Evolutionary conservation across 2,329 filamentous ascomycete species (phyloP).

Genomic region (Raffaelea albimanens): DNA sequence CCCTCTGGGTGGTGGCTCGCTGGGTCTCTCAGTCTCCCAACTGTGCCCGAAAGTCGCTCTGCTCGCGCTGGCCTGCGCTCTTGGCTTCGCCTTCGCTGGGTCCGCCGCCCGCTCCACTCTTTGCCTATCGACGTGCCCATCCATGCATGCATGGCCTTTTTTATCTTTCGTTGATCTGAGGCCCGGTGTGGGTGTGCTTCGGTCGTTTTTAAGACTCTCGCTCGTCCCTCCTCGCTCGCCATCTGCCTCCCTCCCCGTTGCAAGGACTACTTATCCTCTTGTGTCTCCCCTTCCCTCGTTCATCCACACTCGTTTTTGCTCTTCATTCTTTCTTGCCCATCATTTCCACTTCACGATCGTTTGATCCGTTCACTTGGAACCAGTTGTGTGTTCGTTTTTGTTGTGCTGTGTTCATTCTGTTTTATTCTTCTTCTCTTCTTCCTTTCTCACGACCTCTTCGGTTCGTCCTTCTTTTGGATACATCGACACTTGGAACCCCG

Average conservation of each 20-base stretch:
- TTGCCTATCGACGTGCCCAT: slow-evolving; percentile 26
- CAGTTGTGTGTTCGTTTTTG: slow-evolving; percentile 27
- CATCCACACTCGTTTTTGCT: slow-evolving; percentile 25
- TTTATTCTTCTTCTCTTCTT: slow-evolving; percentile 18
- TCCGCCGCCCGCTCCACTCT: slow-evolving; percentile 13
- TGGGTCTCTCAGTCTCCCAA: slow-evolving; percentile 7
- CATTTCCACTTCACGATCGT: slow-evolving; percentile 32
- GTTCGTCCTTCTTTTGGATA: slow-evolving; percentile 31
- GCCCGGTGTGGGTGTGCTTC: slow-evolving; percentile 22
- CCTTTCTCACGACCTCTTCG: slow-evolving; percentile 3
- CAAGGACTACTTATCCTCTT: slow-evolving; percentile 36
- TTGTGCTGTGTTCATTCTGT: slow-evolving; percentile 9
- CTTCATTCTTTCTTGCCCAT: slow-evolving; percentile 14
- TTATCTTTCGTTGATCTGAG: slow-evolving; percentile 26
- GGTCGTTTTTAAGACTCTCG: slow-evolving; percentile 4
- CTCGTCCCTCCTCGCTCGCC: slow-evolving; percentile 1
- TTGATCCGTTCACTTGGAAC: slow-evolving; percentile 33
- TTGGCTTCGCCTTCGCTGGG: slow-evolving; percentile 4
- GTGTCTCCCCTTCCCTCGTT: slow-evolving; percentile 31
- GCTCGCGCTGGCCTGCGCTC: slow-evolving; percentile 1
- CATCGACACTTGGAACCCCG: slow-evolving; percentile 34
- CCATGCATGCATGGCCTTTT: slow-evolving; percentile 13
- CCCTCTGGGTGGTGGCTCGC: too few species aligned
- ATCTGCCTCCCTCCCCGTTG: background rate
- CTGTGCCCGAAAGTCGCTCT: slow-evolving; percentile 7